These are phyloP conservation scores for Ceratobasidium sp. DNA, from an alignment of 1,284 basidiomycete species.

Conservation along the genomic window DNA sequence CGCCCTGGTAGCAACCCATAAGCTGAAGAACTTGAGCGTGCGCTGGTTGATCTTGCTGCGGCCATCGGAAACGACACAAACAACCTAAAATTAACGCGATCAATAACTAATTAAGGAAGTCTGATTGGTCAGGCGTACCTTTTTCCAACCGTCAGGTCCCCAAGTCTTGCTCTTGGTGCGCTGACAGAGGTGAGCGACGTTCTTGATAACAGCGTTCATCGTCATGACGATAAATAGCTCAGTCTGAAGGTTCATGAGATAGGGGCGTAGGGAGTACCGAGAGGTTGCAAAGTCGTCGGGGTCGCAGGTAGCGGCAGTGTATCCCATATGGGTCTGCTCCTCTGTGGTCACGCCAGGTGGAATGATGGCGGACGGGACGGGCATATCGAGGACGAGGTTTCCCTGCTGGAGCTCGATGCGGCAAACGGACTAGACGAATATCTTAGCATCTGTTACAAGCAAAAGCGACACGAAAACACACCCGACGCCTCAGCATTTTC, in stretches of 20 bases:
- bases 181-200: conserved; percentile 85
- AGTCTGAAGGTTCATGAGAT: conserved; percentile 84
- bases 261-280: conserved; percentile 87
- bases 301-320: conserved; percentile 59
- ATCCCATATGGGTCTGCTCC: conserved; percentile 85
- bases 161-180: conserved; percentile 89
- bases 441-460: conserved; percentile 31
- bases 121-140: conserved; percentile 59
- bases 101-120: not conserved
- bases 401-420: conserved; percentile 86
- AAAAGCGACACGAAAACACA: conserved; percentile 36
- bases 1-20: conserved; percentile 98
- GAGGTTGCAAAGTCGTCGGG: conserved; percentile 47
- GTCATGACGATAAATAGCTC: conserved; percentile 97
- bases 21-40: conserved; percentile 79
- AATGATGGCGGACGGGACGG: conserved; percentile 81
- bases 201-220: conserved; percentile 95
- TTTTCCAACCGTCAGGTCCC: conserved; percentile 96
- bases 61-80: conserved; percentile 93
- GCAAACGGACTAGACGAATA: conserved; percentile 67
- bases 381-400: conserved; percentile 85
- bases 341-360: conserved; percentile 74
- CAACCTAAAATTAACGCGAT: conserved; percentile 60
- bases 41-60: conserved; percentile 91
- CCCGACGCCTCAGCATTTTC: conserved; percentile 78